A percentile compares a stretch with the other conserved stretches of the same genome.
These are phyloP conservation scores for Sarocladiaceae sp. DNA, from an alignment of 2,329 filamentous ascomycete genomes.

Conservation along the genomic window DNA sequence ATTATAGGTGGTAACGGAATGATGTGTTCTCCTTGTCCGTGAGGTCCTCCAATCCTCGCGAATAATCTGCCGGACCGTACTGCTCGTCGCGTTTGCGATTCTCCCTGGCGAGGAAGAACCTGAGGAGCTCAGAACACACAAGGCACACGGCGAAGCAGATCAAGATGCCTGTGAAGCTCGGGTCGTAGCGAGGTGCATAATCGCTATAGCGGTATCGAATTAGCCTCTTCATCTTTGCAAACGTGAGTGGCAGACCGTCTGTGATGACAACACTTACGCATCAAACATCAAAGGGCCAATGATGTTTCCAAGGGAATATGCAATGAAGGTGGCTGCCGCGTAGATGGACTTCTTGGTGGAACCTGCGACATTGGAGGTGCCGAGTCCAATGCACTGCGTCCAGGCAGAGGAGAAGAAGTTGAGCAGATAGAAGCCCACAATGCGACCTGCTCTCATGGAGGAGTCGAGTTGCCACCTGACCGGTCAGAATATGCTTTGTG, in stretches of 20 bases:
- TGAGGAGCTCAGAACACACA: slow-evolving; percentile 23
- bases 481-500: slow-evolving; percentile 11
- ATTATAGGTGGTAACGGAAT: slow-evolving; percentile 13
- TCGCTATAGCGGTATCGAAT: slow-evolving; percentile 10
- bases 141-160: slow-evolving; percentile 26
- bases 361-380: slow-evolving; percentile 28
- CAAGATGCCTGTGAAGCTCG: slow-evolving; percentile 26
- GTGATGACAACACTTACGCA: slow-evolving; percentile 17
- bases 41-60: slow-evolving; percentile 33
- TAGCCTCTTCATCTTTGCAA: not conserved
- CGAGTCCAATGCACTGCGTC: slow-evolving; percentile 25
- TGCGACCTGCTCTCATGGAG: slow-evolving; percentile 18
- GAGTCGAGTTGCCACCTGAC: slow-evolving; percentile 20
- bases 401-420: slow-evolving; percentile 26
- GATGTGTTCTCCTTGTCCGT: slow-evolving; percentile 29
- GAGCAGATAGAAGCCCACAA: slow-evolving; percentile 25
- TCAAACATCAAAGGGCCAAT: slow-evolving; percentile 28
- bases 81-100: slow-evolving; percentile 24
- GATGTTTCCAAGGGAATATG: slow-evolving; percentile 29
- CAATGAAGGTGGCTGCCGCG: slow-evolving; percentile 25
- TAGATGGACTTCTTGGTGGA: slow-evolving; percentile 27
- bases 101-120: slow-evolving; percentile 22
- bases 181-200: slow-evolving; percentile 26
- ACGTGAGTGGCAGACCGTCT: no score
- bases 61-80: slow-evolving; percentile 25